Base-by-base conservation (phyloP, 2,329 filamentous ascomycete species). In the Cryphonectria parasitica region DNA sequence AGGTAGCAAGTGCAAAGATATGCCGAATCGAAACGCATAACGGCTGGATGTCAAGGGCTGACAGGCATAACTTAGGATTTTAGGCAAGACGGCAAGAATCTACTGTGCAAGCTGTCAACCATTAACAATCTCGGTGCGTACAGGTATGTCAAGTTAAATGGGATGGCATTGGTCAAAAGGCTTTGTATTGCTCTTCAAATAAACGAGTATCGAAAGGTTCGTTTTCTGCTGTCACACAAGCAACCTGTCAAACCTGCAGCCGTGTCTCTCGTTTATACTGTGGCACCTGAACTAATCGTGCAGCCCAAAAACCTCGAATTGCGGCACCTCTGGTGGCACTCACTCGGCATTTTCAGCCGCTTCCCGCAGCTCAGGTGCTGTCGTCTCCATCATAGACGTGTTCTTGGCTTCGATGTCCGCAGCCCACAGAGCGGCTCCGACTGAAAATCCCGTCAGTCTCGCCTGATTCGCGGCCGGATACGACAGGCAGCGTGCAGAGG, bases 381-480 rank as follows among this genome's bases (percentile, higher is more conserved):
- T 87, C 72, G 82, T 80, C 67, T 82, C 77, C 13, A 82, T 82
- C 84, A 87, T 87, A 56, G 80, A 79, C 13, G 80, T 83, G 69
- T 83, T 82, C 75, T 85, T 84, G 39, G 81, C 79, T 79, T 97
- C 94, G 71, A 97, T 88, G 79, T 97, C 94, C 25, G 93, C 92
- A 56, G 95, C 95, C 94, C 94, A 98, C n/a, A 98, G 83, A 10
- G 95, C 95, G 68, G 95, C 95, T 10, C 94, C 95, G 71, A 97
- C 94, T 90, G 10, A 52, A 67, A 60, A 68, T 43, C 68, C 54
- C 15, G 66, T 68, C 17, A 68, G 58, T 63, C 25, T 52, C 28
- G 22, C 22, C 43, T n/a, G 28, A 25, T 25, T 2, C 19, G 28
- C 28, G n/a, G 15, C 13, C 34, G 17, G 17, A 17, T 62, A 28